phyloP scores from a whole-genome alignment of 495 filamentous ascomycete genomes.

The Penicillium lagena region DNA sequence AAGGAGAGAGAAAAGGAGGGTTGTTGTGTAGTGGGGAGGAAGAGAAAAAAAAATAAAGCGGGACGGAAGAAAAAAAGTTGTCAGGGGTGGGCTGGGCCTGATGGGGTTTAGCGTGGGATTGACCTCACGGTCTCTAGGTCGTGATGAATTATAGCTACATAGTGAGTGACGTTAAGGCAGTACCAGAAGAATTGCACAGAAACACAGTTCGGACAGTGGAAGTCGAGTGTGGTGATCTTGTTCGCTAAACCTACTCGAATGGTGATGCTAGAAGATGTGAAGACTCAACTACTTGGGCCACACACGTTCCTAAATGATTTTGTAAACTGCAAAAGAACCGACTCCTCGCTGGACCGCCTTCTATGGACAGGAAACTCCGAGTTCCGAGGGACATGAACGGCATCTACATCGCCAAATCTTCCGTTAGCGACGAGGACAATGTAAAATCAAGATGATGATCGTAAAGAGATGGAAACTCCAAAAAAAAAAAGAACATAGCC shows the following conservation, averaged over 20 bases:
- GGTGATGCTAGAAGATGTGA: no score
- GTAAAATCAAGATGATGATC: no score
- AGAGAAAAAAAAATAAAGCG: constrained; percentile 13
- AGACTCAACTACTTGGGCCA: no score
- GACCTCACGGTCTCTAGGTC: no score
- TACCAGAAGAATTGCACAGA: no score
- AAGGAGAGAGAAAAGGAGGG: constrained; percentile 11
- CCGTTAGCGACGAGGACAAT: constrained; percentile 28
- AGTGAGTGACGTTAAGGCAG: no score
- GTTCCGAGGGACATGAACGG: constrained; percentile 5
- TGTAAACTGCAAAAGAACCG: not conserved
- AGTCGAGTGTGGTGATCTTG: no score
- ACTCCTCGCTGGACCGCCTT: constrained; percentile 3
- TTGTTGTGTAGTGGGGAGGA: constrained; percentile 7
- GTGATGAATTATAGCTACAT: no score
- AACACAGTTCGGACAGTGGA: no score
- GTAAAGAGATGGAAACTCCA: not conserved
- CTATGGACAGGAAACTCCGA: constrained; percentile 11
- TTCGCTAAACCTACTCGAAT: no score
- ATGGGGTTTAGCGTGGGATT: constrained; percentile 11
- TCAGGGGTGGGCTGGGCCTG: constrained; percentile 11
- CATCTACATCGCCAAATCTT: constrained; percentile 24
- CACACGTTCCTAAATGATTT: no score
- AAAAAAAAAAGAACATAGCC: constrained; percentile 8
- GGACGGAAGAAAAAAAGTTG: constrained; percentile 19